A percentile compares a stretch with the other conserved stretches of the same genome.
Conservation (phyloP, 192 early-diverging fungal genomes). For the Coemansia sp. region DNA sequence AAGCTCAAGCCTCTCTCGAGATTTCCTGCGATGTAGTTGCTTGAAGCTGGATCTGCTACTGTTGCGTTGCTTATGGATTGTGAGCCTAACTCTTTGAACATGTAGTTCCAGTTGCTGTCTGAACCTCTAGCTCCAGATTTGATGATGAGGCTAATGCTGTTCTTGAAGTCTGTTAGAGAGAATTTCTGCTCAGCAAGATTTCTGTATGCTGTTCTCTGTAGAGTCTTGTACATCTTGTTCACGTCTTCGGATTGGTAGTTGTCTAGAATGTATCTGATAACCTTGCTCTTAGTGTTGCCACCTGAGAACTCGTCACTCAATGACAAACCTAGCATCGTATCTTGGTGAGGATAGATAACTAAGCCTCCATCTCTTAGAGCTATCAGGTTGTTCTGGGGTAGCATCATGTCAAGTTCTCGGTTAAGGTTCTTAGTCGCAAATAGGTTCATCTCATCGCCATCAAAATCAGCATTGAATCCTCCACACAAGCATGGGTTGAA, state of each 20-base stretch:
- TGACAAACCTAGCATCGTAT: background rate
- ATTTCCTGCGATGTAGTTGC: background rate
- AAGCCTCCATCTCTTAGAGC: background rate
- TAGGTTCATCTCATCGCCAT: constrained; percentile 15
- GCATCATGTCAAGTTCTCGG: constrained; percentile 1
- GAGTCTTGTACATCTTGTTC: background rate
- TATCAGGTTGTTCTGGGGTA: constrained; percentile 1
- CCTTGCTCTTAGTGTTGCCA: background rate
- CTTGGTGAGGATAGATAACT: constrained; percentile 13
- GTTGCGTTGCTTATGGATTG: background rate
- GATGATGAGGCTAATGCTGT: constrained; percentile 3
- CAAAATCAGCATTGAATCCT: constrained; percentile 20
- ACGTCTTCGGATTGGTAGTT: background rate
- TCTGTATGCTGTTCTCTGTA: constrained; percentile 5
- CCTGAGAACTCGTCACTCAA: background rate
- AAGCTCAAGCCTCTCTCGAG: constrained; percentile 6
- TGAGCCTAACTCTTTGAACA: background rate
- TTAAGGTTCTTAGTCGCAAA: background rate
- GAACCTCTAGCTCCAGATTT: constrained; percentile 9
- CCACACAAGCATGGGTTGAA: constrained; percentile 19
- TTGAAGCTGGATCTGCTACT: background rate
- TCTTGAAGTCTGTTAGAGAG: constrained; percentile 1
- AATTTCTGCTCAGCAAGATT: constrained; percentile 1
- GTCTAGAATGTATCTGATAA: background rate
- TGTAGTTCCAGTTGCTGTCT: constrained; percentile 14